phyloP scores from a whole-genome alignment of 108 stramenopile genomes.

The Nannochloropsis oceanica region DNA sequence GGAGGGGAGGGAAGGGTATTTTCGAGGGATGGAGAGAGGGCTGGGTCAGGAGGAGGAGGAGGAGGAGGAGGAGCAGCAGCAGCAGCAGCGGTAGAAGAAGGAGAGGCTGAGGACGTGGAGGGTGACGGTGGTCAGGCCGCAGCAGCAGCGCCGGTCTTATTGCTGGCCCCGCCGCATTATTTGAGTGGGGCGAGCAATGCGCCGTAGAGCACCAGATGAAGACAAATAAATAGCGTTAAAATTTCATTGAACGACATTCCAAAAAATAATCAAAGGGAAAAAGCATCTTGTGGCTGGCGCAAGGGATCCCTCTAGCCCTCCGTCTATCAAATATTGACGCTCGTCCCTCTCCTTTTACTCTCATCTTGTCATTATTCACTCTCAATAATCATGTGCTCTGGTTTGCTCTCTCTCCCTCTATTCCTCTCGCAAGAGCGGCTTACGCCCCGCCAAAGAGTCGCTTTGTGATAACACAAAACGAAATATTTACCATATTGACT shows the following conservation, averaged over 20 bases:
- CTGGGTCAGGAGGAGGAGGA: not conserved
- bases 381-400: too few species aligned
- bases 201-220: not conserved
- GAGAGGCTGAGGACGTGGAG: not conserved
- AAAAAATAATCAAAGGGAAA: too few species aligned
- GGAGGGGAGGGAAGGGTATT: not conserved
- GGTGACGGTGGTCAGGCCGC: not conserved
- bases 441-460: too few species aligned
- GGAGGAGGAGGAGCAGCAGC: not conserved
- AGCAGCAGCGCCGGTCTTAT: not conserved
- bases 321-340: too few species aligned
- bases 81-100: not conserved
- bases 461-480: too few species aligned
- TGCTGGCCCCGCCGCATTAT: not conserved
- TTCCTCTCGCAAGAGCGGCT: too few species aligned
- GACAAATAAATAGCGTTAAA: not conserved
- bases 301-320: too few species aligned
- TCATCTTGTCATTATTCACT: too few species aligned
- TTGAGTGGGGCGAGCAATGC: not conserved
- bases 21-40: not conserved
- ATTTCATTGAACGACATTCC: not conserved
- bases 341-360: too few species aligned
- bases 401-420: too few species aligned
- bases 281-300: too few species aligned
- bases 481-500: too few species aligned